phyloP scores from a whole-genome alignment of 805 yeast genomes.

The Spathaspora girioi region DNA sequence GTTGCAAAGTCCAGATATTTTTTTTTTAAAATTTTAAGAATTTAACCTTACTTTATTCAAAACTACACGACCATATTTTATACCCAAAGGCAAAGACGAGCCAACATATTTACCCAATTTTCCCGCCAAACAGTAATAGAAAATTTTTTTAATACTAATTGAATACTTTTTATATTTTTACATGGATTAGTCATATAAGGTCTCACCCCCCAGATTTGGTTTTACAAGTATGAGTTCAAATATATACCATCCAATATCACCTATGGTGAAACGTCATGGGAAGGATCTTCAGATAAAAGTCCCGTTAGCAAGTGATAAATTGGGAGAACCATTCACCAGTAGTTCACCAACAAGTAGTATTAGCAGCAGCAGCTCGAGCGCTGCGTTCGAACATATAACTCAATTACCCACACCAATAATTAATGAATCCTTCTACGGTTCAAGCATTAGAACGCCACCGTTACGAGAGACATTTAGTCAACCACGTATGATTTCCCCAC shows the following conservation, averaged over 20 bases:
- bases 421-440: conserved; percentile 17
- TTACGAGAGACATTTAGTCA: conserved; percentile 1
- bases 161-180: too few relatives aligned
- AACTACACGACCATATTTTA: too few relatives aligned
- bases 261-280: neutral
- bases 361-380: conserved; percentile 1
- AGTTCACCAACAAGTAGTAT: neutral
- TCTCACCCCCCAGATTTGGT: neutral
- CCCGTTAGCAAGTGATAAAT: neutral
- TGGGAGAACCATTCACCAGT: conserved; percentile 4
- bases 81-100: too few relatives aligned
- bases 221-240: neutral
- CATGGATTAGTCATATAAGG: neutral
- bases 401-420: conserved; percentile 47
- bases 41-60: too few relatives aligned
- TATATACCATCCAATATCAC: neutral
- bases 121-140: too few relatives aligned
- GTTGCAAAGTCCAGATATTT: too few relatives aligned
- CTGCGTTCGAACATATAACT: conserved; percentile 28
- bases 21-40: too few relatives aligned
- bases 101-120: too few relatives aligned
- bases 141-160: too few relatives aligned
- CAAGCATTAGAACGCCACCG: conserved; percentile 3
- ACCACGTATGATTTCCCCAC: neutral
- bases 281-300: neutral